Evolutionary conservation across 140 eudicot genomes (phyloP), one percentile per base, ranked within the genome.

Genomic region (Artemisia princeps): DNA sequence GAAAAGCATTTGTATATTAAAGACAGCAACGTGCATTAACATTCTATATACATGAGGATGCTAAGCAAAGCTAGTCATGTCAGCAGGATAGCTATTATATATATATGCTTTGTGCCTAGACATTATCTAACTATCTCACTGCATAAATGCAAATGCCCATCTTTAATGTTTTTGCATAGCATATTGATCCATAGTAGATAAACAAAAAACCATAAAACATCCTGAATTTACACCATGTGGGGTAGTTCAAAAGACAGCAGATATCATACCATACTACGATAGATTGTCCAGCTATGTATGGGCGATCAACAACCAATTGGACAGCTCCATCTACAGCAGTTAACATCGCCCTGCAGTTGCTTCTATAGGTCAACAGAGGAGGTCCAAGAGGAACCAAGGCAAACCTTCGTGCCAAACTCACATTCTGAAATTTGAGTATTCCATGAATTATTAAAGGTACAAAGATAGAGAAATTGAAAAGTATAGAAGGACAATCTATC

Each of bases 311-410:
- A 71, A 92, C 90, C 76, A 92, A 80, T 71, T 88, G 94, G 71
- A 92, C 96, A 62, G 87, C 87, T 69, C 86, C 89, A 56, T 92
- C 89, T 69, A 71, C 92, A 63, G 98, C 96, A 46, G 95, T 88
- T 73, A 92, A 65, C 98, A 91, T 91, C 2, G 98, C 95, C 81
- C 79, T 85, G 81, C 98, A 85, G 71, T 79, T 92, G 89, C 98
- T 88, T 68, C 86, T 76, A 58, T 92, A 92, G 58, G 96, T 80
- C 78, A 92, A 76, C 58, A 92, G 72, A 4, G 98, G 98, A 64
- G 98, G 98, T 69, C 98, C 98, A 71, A 92, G 83, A 42, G 98
- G 98, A 64, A 92, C 98, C 83, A 92, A 80, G 42, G 98, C 98
- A 88, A 92, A 92, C 83, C 98, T 88, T 72, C 98, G 81, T 3